A percentile compares a stretch with the other conserved stretches of the same genome.
Conservation (phyloP, 257 asterid species). For the Penstemon newberryi region DNA sequence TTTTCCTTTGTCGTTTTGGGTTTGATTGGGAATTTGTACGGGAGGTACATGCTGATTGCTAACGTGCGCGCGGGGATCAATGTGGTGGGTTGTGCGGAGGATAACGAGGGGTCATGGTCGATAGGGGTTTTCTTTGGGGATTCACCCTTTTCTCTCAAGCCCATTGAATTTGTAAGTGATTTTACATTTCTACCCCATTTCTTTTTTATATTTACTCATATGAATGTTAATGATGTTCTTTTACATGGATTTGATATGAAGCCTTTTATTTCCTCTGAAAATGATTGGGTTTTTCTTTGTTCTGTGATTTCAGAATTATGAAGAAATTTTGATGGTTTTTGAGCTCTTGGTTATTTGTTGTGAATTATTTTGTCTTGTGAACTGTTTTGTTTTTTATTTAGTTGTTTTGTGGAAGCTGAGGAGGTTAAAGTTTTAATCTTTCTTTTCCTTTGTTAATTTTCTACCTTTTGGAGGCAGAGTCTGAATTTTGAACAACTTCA, state of each 20-base stretch:
- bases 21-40: constrained; percentile 64
- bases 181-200: background rate
- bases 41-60: constrained; percentile 54
- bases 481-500: constrained; percentile 3
- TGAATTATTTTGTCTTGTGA: background rate
- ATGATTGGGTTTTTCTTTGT: background rate
- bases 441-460: background rate
- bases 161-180: constrained; percentile 78
- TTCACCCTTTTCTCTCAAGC: constrained; percentile 86
- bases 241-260: background rate
- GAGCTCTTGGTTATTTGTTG: no score
- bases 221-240: no score
- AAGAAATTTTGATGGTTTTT: background rate
- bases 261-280: background rate
- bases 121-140: constrained; percentile 86
- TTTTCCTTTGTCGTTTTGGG: constrained; percentile 63
- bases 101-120: constrained; percentile 94
- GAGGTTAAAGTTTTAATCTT: background rate
- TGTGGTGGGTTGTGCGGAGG: constrained; percentile 63
- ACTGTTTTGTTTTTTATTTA: background rate
- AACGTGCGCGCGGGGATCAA: constrained; percentile 59
- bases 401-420: constrained; percentile 8
- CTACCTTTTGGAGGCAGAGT: background rate
- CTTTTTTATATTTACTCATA: background rate
- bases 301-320: background rate